Evolutionary conservation across 495 filamentous ascomycete species (phyloP).

Genomic region (Xylaria acuta): DNA sequence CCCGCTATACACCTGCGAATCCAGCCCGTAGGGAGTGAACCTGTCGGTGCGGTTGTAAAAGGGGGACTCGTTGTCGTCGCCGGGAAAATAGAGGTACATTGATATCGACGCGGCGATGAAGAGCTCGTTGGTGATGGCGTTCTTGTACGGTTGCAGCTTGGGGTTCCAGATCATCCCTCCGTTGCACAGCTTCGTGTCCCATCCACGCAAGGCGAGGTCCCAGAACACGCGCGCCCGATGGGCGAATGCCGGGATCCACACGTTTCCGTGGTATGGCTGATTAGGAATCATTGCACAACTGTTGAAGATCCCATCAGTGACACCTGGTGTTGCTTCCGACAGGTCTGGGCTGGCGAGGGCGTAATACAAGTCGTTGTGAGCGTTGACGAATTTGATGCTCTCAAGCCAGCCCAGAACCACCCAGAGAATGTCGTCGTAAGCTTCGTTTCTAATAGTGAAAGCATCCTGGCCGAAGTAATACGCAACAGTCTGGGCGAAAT

Average conservation of each 20-base stretch:
- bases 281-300: constrained; percentile 28
- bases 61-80: constrained; percentile 74
- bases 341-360: constrained; percentile 4
- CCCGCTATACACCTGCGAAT: constrained; percentile 6
- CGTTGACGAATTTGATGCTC: constrained; percentile 73
- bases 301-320: constrained; percentile 21
- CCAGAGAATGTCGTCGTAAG: constrained; percentile 97
- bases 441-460: constrained; percentile 75
- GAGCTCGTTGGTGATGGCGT: constrained; percentile 95
- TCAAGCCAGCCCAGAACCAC: constrained; percentile 94
- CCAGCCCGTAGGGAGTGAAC: neutral
- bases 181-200: constrained; percentile 81
- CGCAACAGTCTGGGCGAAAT: constrained; percentile 74
- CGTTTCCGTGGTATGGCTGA: constrained; percentile 71
- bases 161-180: constrained; percentile 97
- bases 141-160: constrained; percentile 85
- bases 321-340: constrained; percentile 1
- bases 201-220: constrained; percentile 77
- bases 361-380: constrained; percentile 53
- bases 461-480: constrained; percentile 90
- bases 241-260: constrained; percentile 80
- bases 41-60: constrained; percentile 49
- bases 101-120: constrained; percentile 81
- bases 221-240: constrained; percentile 91
- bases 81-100: constrained; percentile 93